Evolutionary conservation across 306 rosid species (phyloP), one percentile per base, ranked within the genome.

Genomic region (Prunus armeniaca): DNA sequence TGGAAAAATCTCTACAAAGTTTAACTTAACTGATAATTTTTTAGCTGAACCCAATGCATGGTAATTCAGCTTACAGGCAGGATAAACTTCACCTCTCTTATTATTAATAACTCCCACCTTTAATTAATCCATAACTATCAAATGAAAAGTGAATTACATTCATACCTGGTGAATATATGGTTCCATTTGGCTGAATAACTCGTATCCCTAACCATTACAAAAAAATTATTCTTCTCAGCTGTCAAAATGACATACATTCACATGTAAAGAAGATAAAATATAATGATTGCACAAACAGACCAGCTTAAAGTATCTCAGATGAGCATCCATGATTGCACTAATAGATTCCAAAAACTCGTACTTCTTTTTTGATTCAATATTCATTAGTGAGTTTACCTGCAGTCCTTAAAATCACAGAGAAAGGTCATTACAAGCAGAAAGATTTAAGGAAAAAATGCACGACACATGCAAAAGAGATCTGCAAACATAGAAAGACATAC

Each of bases 291-390:
- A 78, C 51, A 55, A 71, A 82, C 97, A 0, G 74, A 95, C 99
- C 96, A 95, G 96, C 82, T 95, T 95, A 82, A 95, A 95, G 78
- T 95, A 95, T 91, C 99, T 84, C 82, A 95, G 86, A 82, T 95
- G 97, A 61, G 93, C 97, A 80, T 95, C 99, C 99, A 95, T 95
- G 72, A 95, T 93, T 78, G 99, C 97, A 87, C 97, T 95, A 79
- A 92, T 77, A 76, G 99, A 92, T 81, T 95, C 99, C 89, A 95
- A 90, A 78, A 95, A 92, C 84, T 89, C 91, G 9, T 89, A 88
- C 89, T 95, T 95, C 92, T 95, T 95, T 88, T 95, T 95, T 77
- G 90, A 91, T 90, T 95, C 99, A 80, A 95, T 47, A 79, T 86
- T 92, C 96, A 84, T 88, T 72, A 95, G 92, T 66, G 97, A 84